Evolutionary conservation across 176 grass and related monocot genomes (phyloP).

Genomic region (Rhynchospora tenuis): DNA sequence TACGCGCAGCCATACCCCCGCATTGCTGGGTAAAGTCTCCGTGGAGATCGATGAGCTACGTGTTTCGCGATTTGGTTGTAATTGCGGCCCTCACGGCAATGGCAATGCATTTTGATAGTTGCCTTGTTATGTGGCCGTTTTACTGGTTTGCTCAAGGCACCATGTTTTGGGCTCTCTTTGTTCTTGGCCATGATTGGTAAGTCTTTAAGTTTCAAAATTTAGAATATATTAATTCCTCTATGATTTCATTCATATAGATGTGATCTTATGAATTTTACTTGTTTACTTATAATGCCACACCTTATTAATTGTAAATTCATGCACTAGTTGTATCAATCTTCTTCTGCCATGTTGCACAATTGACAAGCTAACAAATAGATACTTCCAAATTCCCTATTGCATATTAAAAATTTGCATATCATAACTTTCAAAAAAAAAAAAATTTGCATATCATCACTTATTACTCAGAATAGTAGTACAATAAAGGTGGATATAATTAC

Average conservation of each 20-base stretch:
- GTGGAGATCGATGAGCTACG: slow-evolving; percentile 57
- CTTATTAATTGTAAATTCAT: no score
- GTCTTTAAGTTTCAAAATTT: neutral
- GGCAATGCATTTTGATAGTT: slow-evolving; percentile 15
- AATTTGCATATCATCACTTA: neutral
- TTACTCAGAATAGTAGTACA: neutral
- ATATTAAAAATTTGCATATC: neutral
- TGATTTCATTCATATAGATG: no score
- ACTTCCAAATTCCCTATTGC: neutral
- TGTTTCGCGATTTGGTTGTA: slow-evolving; percentile 35
- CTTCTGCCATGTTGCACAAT: no score
- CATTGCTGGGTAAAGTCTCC: slow-evolving; percentile 75
- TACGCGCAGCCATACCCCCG: slow-evolving; percentile 58
- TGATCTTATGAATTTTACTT: no score
- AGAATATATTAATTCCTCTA: no score
- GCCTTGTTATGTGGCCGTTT: slow-evolving; percentile 38
- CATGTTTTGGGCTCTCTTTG: slow-evolving; percentile 58
- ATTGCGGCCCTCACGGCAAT: slow-evolving; percentile 25
- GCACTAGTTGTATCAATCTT: no score
- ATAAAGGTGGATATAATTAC: neutral
- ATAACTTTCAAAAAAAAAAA: no score
- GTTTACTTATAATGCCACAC: no score
- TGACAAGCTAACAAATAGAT: no score
- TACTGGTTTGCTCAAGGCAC: slow-evolving; percentile 55
- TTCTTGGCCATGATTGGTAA: slow-evolving; percentile 53